A percentile compares a stretch with the other conserved stretches of the same genome.
Evolutionary conservation across 129 eudicot species (phyloP).

Genomic region (Pulicaria dysenterica): DNA sequence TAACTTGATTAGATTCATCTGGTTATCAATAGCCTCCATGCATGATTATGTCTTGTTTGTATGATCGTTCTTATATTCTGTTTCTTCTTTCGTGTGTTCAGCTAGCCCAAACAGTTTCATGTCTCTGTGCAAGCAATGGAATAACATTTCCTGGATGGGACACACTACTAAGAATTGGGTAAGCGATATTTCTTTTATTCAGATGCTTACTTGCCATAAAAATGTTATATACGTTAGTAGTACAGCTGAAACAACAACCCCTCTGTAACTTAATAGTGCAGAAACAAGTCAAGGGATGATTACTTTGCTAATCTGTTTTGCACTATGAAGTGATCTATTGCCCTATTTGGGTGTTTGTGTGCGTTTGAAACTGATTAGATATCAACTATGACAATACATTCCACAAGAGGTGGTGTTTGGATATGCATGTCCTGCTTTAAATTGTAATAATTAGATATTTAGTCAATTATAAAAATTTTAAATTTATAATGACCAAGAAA

Average conservation of each 20-base stretch:
- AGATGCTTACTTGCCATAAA: background rate
- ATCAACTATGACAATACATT: too few species aligned
- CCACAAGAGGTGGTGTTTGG: too few species aligned
- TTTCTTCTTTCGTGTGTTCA: slow-evolving; percentile 42
- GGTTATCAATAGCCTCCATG: background rate
- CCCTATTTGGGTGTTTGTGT: too few species aligned
- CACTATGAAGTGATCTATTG: too few species aligned
- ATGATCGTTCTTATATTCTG: background rate
- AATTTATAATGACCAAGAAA: too few species aligned
- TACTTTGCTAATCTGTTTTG: background rate
- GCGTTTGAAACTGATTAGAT: too few species aligned
- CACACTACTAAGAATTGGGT: slow-evolving; percentile 79
- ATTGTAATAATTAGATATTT: background rate
- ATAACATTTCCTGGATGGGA: slow-evolving; percentile 95
- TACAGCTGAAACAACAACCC: background rate
- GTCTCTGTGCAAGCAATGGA: slow-evolving; percentile 81
- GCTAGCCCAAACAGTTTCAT: slow-evolving; percentile 78
- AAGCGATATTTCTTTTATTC: slow-evolving; percentile 28
- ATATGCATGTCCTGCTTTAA: too few species aligned
- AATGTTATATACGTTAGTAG: background rate
- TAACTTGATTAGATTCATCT: background rate
- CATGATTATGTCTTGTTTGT: background rate
- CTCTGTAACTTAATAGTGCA: background rate
- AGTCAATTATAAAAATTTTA: background rate
- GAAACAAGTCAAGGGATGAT: background rate